These are phyloP conservation scores for Phytophthora europaea DNA, from an alignment of 352 stramenopile genomes.

Conservation along the genomic window DNA sequence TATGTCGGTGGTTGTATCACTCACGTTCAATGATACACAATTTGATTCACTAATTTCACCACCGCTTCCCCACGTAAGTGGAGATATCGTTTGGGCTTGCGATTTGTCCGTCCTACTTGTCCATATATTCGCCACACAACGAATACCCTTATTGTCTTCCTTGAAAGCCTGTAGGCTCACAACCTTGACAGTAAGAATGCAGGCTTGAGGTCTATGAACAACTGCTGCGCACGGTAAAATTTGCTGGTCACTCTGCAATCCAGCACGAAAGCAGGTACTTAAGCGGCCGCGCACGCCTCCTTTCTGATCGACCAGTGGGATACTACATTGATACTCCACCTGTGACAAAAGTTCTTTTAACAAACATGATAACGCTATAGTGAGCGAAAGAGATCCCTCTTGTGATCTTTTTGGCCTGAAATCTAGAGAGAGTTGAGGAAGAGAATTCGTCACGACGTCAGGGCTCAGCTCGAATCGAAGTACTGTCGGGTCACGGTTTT, in stretches of 20 bases:
- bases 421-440: constrained; percentile 26
- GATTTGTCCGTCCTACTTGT: constrained; percentile 23
- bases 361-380: constrained; percentile 17
- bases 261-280: constrained; percentile 14
- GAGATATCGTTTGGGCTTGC: constrained; percentile 14
- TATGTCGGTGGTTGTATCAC: constrained; percentile 23
- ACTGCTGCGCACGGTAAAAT: constrained; percentile 6
- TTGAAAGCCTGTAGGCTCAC: not conserved
- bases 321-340: constrained; percentile 11
- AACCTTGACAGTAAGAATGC: constrained; percentile 23
- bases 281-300: constrained; percentile 22
- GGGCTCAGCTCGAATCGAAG: constrained; percentile 35
- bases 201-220: constrained; percentile 5
- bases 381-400: constrained; percentile 14
- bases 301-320: constrained; percentile 27
- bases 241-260: constrained; percentile 9
- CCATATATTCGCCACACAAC: constrained; percentile 32
- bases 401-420: constrained; percentile 24
- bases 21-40: constrained; percentile 19
- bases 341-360: constrained; percentile 15
- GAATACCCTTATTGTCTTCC: not conserved
- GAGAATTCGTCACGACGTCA: constrained; percentile 25
- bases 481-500: not conserved
- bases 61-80: constrained; percentile 7
- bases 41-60: constrained; percentile 9